A percentile compares a stretch with the other conserved stretches of the same genome.
Evolutionary conservation across 768 basidiomycete genomes (phyloP).

Genomic region (Hericium coralloides): DNA sequence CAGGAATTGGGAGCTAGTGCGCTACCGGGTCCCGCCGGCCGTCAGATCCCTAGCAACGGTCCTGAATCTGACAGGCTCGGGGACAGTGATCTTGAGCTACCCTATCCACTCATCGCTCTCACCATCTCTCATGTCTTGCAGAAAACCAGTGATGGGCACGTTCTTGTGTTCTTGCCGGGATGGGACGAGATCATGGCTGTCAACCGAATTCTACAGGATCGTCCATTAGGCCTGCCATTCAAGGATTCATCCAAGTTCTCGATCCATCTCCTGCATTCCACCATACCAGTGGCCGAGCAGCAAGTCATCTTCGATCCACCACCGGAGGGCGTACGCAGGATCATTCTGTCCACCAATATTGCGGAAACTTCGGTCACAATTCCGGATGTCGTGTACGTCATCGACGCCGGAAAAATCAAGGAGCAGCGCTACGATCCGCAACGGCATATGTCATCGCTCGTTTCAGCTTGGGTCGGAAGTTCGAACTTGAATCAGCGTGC

Average conservation of each 20-base stretch:
- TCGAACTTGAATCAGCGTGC: constrained; percentile 89
- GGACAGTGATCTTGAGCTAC: constrained; percentile 64
- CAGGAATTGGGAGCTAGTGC: constrained; percentile 47
- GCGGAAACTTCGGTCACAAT: constrained; percentile 95
- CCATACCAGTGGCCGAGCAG: constrained; percentile 82
- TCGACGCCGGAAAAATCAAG: constrained; percentile 84
- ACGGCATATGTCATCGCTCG: constrained; percentile 79
- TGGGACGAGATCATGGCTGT: constrained; percentile 84
- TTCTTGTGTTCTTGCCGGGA: constrained; percentile 87
- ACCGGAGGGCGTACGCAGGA: constrained; percentile 62
- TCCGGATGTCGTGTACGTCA: constrained; percentile 89
- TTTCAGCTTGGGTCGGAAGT: constrained; percentile 85
- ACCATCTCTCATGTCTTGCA: constrained; percentile 71
- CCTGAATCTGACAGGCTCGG: constrained; percentile 24
- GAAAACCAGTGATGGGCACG: constrained; percentile 71
- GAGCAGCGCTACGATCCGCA: constrained; percentile 86
- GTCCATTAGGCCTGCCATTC: constrained; percentile 51
- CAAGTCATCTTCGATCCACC: constrained; percentile 85
- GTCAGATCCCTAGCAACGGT: constrained; percentile 7
- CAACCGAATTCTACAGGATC: constrained; percentile 49
- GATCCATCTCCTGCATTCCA: constrained; percentile 83
- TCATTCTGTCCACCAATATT: constrained; percentile 92
- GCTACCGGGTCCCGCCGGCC: constrained; percentile 10
- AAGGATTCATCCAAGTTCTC: constrained; percentile 45
- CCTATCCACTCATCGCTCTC: constrained; percentile 72